Evolutionary conservation across 1,139 yeast species (phyloP).

Genomic region (Debaryomyces sp.): DNA sequence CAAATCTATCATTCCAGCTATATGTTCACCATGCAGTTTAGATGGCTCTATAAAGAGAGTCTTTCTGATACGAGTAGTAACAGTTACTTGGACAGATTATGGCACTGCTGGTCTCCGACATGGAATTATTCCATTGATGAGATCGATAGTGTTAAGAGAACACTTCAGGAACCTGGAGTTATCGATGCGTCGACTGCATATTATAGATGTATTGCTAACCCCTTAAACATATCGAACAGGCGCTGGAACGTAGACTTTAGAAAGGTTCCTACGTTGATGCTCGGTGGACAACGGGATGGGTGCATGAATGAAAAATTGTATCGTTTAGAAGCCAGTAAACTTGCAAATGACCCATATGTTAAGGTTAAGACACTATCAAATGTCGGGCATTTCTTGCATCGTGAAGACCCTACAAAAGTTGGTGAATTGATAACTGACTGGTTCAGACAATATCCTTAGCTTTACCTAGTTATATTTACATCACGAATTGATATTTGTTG

Average conservation of each 20-base stretch:
- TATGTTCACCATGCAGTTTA: conserved; percentile 44
- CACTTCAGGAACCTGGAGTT: conserved; percentile 29
- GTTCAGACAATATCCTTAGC: conserved; percentile 19
- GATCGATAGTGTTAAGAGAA: conserved; percentile 31
- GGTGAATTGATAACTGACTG: conserved; percentile 31
- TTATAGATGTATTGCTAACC: conserved; percentile 37
- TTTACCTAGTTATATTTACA: not conserved
- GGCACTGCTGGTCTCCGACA: conserved; percentile 48
- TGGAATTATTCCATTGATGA: conserved; percentile 34
- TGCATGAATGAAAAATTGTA: conserved; percentile 39
- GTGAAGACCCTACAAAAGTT: conserved; percentile 40
- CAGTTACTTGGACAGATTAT: conserved; percentile 35
- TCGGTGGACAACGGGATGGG: conserved; percentile 43
- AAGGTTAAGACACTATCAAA: conserved; percentile 32
- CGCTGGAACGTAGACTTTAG: conserved; percentile 37
- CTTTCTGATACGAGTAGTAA: conserved; percentile 20
- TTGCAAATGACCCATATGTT: conserved; percentile 23
- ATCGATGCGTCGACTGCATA: conserved; percentile 46
- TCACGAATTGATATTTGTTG: not conserved
- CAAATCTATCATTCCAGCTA: conserved; percentile 42
- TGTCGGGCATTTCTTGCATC: conserved; percentile 46
- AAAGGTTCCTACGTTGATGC: conserved; percentile 41
- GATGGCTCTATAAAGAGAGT: conserved; percentile 25
- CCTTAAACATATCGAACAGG: conserved; percentile 23
- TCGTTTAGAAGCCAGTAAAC: conserved; percentile 27